Evolutionary conservation across 2,329 filamentous ascomycete species (phyloP).

Genomic region (Aspergillus sclerotialis): DNA sequence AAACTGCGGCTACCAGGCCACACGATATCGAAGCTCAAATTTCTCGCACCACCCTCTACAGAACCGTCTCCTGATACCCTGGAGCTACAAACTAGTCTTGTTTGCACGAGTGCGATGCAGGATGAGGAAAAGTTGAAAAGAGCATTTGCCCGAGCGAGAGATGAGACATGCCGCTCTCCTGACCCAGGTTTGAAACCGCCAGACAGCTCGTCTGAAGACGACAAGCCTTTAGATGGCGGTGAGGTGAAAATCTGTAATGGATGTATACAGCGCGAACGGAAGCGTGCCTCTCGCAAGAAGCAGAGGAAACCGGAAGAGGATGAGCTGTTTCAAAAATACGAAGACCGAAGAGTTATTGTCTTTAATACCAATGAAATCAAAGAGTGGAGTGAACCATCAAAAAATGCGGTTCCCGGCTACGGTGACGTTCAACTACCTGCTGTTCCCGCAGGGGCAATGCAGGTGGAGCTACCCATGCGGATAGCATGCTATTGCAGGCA

Average conservation of each 20-base stretch:
- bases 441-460: conserved; percentile 55
- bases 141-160: conserved; percentile 56
- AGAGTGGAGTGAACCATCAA: conserved; percentile 64
- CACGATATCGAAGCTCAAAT: conserved; percentile 90
- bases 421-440: conserved; percentile 21
- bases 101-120: conserved; percentile 89
- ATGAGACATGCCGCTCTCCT: conserved; percentile 29
- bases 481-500: conserved; percentile 97
- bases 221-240: conserved; percentile 78
- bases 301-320: conserved; percentile 90
- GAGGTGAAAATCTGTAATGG: conserved; percentile 85
- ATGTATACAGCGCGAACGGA: conserved; percentile 88
- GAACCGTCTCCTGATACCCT: conserved; percentile 64
- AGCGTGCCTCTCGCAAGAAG: conserved; percentile 87
- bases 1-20: conserved; percentile 81
- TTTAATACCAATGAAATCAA: conserved; percentile 87
- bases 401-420: conserved; percentile 45
- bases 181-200: conserved; percentile 33
- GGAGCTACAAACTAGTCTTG: conserved; percentile 72
- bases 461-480: conserved; percentile 83
- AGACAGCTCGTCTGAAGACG: conserved; percentile 55
- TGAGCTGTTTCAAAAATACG: conserved; percentile 73
- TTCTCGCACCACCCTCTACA: conserved; percentile 66
- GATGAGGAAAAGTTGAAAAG: conserved; percentile 58
- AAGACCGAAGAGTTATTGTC: conserved; percentile 74